Evolutionary conservation across 2,329 filamentous ascomycete genomes (phyloP).

Genomic region (Penicillium sp.): DNA sequence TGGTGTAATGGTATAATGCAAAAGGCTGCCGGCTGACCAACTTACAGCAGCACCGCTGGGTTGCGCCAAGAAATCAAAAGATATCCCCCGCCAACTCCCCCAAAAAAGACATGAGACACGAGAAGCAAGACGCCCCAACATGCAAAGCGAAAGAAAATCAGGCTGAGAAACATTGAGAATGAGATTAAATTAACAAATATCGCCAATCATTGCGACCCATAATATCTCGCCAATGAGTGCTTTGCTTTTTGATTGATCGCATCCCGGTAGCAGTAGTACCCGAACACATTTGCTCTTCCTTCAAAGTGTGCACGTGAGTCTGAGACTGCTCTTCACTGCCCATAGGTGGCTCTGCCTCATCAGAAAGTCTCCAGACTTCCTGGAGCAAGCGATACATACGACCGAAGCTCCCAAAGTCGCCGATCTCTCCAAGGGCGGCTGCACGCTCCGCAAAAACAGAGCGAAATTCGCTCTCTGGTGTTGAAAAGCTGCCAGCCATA

Average conservation of each 20-base stretch:
- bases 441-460: constrained; percentile 73
- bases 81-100: background rate
- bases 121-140: background rate
- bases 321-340: background rate
- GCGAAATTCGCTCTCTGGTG: constrained; percentile 65
- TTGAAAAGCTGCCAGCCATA: constrained; percentile 76
- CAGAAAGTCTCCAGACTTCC: constrained; percentile 77
- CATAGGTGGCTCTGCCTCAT: constrained; percentile 45
- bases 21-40: background rate
- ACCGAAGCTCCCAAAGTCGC: constrained; percentile 79
- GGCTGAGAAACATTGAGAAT: background rate
- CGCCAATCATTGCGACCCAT: constrained; percentile 4
- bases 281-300: background rate
- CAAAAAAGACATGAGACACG: background rate
- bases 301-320: background rate
- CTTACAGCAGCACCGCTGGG: background rate
- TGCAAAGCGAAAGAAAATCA: background rate
- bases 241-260: constrained; percentile 5
- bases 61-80: background rate
- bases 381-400: constrained; percentile 73
- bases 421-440: constrained; percentile 70
- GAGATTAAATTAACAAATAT: constrained; percentile 2
- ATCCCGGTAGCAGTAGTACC: background rate
- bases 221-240: constrained; percentile 4
- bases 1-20: background rate